phyloP scores from a whole-genome alignment of 192 early-diverging fungal species.

The Backusella macrospora region DNA sequence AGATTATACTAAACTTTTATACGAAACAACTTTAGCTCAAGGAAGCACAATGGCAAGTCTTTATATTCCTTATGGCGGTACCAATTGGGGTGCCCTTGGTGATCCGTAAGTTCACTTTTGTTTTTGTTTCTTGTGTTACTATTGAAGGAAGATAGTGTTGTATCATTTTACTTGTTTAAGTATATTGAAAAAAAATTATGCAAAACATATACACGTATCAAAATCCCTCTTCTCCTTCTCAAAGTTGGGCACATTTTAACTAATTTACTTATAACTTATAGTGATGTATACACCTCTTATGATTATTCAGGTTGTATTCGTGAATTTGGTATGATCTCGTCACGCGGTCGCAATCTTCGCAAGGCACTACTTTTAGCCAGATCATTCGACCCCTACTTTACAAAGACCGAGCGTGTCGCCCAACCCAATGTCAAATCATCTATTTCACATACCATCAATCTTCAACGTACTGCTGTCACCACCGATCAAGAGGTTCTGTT shows the following conservation, averaged over 20 bases:
- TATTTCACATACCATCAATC: conserved; percentile 46
- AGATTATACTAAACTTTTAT: conserved; percentile 61
- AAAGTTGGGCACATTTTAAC: not conserved
- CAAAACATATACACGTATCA: not conserved
- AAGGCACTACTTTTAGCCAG: conserved; percentile 60
- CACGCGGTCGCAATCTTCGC: conserved; percentile 60
- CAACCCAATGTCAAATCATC: conserved; percentile 39
- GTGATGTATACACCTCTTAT: conserved; percentile 77
- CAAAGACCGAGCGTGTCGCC: conserved; percentile 49
- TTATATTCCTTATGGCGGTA: conserved; percentile 80
- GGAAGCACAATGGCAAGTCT: conserved; percentile 64
- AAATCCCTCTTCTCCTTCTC: not conserved
- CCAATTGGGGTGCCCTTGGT: conserved; percentile 79
- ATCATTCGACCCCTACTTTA: conserved; percentile 59
- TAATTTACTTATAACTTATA: conserved; percentile 20
- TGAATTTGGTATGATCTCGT: conserved; percentile 68
- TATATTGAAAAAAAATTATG: not conserved
- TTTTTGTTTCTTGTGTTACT: no score
- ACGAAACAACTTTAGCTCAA: conserved; percentile 68
- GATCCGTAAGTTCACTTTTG: conserved; percentile 56
- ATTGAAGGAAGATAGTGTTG: no score
- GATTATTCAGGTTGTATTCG: conserved; percentile 79
- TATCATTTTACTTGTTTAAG: not conserved
- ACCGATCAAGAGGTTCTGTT: conserved; percentile 41
- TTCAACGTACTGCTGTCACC: conserved; percentile 40